Base-by-base conservation (phyloP, 257 asterid genomes). In the Orobanche coerulescens region DNA sequence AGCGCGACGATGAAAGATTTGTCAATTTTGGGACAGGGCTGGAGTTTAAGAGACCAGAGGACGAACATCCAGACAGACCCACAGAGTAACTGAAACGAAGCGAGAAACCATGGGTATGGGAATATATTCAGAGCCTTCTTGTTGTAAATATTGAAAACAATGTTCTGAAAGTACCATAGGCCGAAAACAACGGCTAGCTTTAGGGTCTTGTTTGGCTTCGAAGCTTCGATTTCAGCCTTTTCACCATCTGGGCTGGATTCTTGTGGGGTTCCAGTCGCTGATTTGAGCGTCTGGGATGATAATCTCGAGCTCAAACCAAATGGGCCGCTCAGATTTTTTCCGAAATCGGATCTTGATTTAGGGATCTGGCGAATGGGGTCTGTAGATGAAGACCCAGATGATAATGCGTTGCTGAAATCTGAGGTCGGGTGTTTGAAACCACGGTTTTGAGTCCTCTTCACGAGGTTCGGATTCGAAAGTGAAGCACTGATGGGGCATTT, bases 21-120 rank as follows among this genome's bases (percentile, higher is more conserved):
- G 30, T 84, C 76, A 8, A 91, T 83, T 60, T 88, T 91, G 0
- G 98, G 98, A 18, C 90, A 82, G 5, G 95, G 84, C 55, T 85
- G 94, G 26, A 85, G 68, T 84, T 80, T 91, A 5, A 71, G 52
- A 28, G 90, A 66, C 98, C 98, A 91, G 5, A 91, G 71, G 63
- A 75, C 24, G 1, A 85, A 33, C 98, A 91, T 91, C 96, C 96
- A 91, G 58, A 91, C 61, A 68, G 96, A 81, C 23, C 98, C 98
- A 51, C 80, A 70, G 4, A 91, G 73, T 0, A 91, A 81, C 82
- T 91, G 98, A 62, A 91, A 91, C 1, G 96, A 78, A 18, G 98
- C 98, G 30, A 91, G 94, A 62, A 91, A 81, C 98, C 98, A 88
- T 15, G 98, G 98, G 44, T 78, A 91, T 8, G 96, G 90, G 65